Conservation (phyloP, 1,139 yeast genomes). For the Nakaseomyces delphensis region DNA sequence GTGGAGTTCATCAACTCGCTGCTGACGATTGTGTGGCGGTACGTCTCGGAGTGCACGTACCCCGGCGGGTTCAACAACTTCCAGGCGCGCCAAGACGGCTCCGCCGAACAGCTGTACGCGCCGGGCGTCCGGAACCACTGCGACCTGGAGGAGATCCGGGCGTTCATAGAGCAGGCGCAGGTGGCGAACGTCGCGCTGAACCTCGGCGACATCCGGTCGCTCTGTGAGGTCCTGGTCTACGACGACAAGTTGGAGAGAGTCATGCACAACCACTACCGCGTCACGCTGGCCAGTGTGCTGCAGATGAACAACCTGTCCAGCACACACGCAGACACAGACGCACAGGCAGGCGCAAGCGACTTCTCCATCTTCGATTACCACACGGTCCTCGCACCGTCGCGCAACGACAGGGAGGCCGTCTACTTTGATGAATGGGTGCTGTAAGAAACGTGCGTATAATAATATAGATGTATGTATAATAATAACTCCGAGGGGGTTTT, state of each 20-base stretch:
- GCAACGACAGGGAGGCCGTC: conserved; percentile 31
- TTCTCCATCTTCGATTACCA: conserved; percentile 34
- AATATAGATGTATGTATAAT: too few species aligned
- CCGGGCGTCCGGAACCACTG: conserved; percentile 58
- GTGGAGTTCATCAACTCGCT: conserved; percentile 85
- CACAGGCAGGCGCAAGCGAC: conserved; percentile 21
- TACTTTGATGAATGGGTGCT: conserved; percentile 36
- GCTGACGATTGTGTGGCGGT: conserved; percentile 81
- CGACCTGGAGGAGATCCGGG: conserved; percentile 60
- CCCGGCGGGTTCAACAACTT: conserved; percentile 54
- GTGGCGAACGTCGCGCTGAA: conserved; percentile 78
- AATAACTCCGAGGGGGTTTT: too few species aligned
- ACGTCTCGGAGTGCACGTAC: conserved; percentile 61
- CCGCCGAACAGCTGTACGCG: conserved; percentile 37
- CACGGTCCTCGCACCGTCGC: conserved; percentile 30
- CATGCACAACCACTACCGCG: conserved; percentile 46
- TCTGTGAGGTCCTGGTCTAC: conserved; percentile 79
- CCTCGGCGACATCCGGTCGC: conserved; percentile 61
- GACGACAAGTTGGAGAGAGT: conserved; percentile 77
- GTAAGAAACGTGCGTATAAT: conserved; percentile 10
- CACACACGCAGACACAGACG: conserved; percentile 11
- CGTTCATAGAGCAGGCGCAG: conserved; percentile 64
- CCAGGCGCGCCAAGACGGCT: conserved; percentile 9
- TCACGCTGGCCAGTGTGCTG: conserved; percentile 44
- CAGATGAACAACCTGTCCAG: conserved; percentile 29